A percentile compares a stretch with the other conserved stretches of the same genome.
Conservation (phyloP, 352 stramenopile genomes). For the Phytophthora litchii region DNA sequence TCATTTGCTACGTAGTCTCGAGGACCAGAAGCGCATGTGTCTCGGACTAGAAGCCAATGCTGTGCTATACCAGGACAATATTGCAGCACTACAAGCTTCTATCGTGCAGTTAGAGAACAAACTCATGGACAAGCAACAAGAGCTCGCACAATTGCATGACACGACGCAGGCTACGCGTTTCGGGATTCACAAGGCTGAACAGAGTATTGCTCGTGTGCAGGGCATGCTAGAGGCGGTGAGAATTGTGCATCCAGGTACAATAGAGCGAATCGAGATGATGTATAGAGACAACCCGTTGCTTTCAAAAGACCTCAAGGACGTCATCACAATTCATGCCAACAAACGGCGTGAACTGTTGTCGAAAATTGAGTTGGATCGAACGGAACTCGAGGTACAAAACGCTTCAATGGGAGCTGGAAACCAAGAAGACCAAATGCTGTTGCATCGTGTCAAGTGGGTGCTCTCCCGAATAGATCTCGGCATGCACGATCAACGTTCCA, state of each 20-base stretch:
- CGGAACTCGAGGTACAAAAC: constrained; percentile 60
- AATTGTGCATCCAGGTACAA: constrained; percentile 69
- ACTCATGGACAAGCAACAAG: constrained; percentile 67
- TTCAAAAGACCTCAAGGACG: constrained; percentile 65
- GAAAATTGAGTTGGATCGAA: constrained; percentile 60
- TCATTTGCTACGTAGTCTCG: constrained; percentile 64
- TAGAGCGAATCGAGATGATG: constrained; percentile 70
- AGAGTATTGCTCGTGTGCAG: constrained; percentile 73
- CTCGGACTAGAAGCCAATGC: constrained; percentile 69
- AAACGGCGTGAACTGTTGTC: constrained; percentile 56
- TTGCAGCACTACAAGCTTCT: constrained; percentile 57
- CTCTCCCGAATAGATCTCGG: constrained; percentile 69
- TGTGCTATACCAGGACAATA: constrained; percentile 62
- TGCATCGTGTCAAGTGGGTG: constrained; percentile 82
- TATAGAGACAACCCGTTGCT: constrained; percentile 71
- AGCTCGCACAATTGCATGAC: constrained; percentile 63
- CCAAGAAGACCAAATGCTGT: constrained; percentile 64
- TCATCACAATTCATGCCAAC: constrained; percentile 51
- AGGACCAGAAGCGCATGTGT: constrained; percentile 83
- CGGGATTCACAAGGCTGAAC: constrained; percentile 70
- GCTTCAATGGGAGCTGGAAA: constrained; percentile 28
- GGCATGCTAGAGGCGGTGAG: constrained; percentile 75
- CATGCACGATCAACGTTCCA: constrained; percentile 13
- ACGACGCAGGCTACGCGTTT: constrained; percentile 72
- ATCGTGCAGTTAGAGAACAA: constrained; percentile 63